phyloP scores from a whole-genome alignment of 306 rosid genomes.

The Echinosophora koreensis region DNA sequence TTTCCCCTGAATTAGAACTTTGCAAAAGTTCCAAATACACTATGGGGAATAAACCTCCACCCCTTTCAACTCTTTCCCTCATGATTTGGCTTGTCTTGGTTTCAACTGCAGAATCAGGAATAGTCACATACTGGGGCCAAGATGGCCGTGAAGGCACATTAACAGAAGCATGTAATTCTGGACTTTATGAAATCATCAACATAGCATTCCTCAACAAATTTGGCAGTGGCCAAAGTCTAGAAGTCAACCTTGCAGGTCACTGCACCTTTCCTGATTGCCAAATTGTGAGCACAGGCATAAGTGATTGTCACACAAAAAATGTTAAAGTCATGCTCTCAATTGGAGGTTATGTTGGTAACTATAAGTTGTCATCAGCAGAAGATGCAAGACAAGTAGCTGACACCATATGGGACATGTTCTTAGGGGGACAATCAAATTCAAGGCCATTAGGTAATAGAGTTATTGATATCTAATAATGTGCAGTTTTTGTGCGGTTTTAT shows the following conservation, averaged over 20 bases:
- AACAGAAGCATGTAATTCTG: conserved; percentile 16
- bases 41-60: not conserved
- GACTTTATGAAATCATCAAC: not conserved
- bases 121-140: conserved; percentile 19
- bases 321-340: conserved; percentile 58
- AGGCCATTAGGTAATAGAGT: too few species aligned
- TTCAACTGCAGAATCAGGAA: not conserved
- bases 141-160: not conserved
- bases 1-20: too few species aligned
- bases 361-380: conserved; percentile 47
- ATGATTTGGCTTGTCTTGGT: not conserved
- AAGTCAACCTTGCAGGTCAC: conserved; percentile 47
- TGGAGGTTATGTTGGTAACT: conserved; percentile 52
- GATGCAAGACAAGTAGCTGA: conserved; percentile 49
- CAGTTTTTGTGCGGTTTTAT: too few species aligned
- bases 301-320: conserved; percentile 46
- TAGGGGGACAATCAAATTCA: conserved; percentile 49
- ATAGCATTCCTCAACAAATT: conserved; percentile 5
- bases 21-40: not conserved
- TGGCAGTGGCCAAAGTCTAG: conserved; percentile 11
- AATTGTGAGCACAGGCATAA: conserved; percentile 32
- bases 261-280: conserved; percentile 44
- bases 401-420: conserved; percentile 54
- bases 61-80: not conserved
- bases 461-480: too few species aligned